These are phyloP conservation scores for Corniculantispora saksenae DNA, from an alignment of 2,329 filamentous ascomycete genomes.

Conservation along the genomic window DNA sequence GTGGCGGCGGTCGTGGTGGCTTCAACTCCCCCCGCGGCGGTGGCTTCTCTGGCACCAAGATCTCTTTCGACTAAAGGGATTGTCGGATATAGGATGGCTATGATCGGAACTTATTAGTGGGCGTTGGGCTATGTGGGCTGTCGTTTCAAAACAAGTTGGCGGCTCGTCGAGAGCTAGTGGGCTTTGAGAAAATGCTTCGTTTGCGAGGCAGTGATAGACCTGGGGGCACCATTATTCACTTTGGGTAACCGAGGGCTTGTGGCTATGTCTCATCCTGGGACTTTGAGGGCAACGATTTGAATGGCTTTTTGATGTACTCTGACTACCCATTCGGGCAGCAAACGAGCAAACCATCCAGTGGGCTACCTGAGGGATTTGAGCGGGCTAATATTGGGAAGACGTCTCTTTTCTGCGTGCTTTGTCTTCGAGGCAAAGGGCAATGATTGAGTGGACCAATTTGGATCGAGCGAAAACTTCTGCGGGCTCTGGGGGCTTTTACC, in stretches of 20 bases:
- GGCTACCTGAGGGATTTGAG: constrained; percentile 44
- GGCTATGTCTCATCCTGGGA: constrained; percentile 32
- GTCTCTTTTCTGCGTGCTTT: constrained; percentile 20
- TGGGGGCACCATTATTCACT: constrained; percentile 51
- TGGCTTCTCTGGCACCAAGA: constrained; percentile 70
- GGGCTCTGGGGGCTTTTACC: constrained; percentile 38
- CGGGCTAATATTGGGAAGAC: constrained; percentile 35
- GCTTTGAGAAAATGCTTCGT: constrained; percentile 54
- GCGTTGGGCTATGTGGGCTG: constrained; percentile 55
- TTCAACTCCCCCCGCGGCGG: constrained; percentile 52
- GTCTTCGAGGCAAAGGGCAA: background rate
- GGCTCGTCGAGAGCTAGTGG: constrained; percentile 44
- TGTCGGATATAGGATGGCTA: constrained; percentile 41
- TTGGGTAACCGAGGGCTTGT: constrained; percentile 41
- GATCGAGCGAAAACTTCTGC: constrained; percentile 38
- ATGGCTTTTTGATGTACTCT: constrained; percentile 26
- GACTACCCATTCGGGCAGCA: constrained; percentile 12
- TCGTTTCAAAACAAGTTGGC: constrained; percentile 50
- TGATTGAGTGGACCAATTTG: constrained; percentile 34
- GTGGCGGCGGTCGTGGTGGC: constrained; percentile 54
- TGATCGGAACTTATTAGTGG: constrained; percentile 46
- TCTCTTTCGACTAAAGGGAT: constrained; percentile 60
- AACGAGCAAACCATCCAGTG: constrained; percentile 30
- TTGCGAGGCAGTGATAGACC: constrained; percentile 48
- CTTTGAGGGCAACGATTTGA: constrained; percentile 26